Conservation (phyloP, 208 protist species). For the Leishmania tarentolae region DNA sequence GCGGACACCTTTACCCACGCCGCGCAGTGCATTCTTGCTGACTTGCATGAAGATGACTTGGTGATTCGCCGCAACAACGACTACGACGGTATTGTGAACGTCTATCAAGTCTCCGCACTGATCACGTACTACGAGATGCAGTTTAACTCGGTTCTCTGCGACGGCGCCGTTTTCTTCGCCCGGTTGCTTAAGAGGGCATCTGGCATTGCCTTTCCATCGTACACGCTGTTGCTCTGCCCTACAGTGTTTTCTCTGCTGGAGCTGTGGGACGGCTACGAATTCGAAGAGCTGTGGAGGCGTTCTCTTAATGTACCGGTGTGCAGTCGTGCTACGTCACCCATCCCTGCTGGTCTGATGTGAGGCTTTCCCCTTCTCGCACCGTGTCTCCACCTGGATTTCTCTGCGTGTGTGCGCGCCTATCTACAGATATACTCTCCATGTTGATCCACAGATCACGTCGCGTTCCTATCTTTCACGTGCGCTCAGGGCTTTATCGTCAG, state of each 20-base stretch:
- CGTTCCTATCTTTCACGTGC: no score
- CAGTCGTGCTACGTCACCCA: slow-evolving; percentile 17
- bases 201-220: slow-evolving; percentile 64
- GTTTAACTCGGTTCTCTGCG: slow-evolving; percentile 57
- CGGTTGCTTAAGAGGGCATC: slow-evolving; percentile 41
- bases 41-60: slow-evolving; percentile 23
- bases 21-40: background rate
- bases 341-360: slow-evolving; percentile 24
- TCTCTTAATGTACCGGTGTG: slow-evolving; percentile 7
- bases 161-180: slow-evolving; percentile 61
- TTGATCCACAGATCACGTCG: no score
- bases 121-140: slow-evolving; percentile 81
- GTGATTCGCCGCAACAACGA: slow-evolving; percentile 42
- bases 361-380: background rate
- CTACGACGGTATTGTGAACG: slow-evolving; percentile 46
- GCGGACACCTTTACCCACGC: background rate
- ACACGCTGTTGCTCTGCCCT: slow-evolving; percentile 74
- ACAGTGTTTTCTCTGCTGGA: slow-evolving; percentile 76
- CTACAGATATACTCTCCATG: background rate
- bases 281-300: slow-evolving; percentile 42
- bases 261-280: slow-evolving; percentile 82
- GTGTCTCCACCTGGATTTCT: background rate
- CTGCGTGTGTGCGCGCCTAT: slow-evolving; percentile 2
- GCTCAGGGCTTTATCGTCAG: no score
- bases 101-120: slow-evolving; percentile 68